Percentiles rank a stretch among this genome's conserved stretches.
Evolutionary conservation across 2,329 filamentous ascomycete species (phyloP).

Genomic region (Hypoxylon sp.): DNA sequence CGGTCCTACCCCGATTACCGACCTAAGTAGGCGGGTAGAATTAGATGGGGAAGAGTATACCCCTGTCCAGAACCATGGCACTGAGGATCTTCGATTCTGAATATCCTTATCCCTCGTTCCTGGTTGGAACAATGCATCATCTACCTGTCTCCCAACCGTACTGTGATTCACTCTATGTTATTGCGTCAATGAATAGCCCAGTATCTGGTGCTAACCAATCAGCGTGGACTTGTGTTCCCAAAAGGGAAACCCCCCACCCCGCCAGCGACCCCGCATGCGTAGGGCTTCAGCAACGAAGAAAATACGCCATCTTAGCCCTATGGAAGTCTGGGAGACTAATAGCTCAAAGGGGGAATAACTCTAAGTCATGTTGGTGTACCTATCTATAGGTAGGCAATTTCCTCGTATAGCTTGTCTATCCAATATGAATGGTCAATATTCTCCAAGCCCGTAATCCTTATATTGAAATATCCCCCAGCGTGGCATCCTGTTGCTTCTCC

Average conservation of each 20-base stretch:
- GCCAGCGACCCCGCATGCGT: neutral
- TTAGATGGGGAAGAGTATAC: too few relatives aligned
- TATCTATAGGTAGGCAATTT: neutral
- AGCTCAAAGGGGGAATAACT: too few relatives aligned
- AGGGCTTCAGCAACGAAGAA: neutral
- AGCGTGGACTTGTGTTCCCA: slow-evolving; percentile 13
- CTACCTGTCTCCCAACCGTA: neutral
- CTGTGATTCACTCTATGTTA: neutral
- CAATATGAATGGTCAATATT: neutral
- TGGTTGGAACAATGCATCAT: neutral
- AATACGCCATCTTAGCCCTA: neutral
- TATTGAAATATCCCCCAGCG: neutral
- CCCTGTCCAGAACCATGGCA: neutral
- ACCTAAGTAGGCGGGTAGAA: too few relatives aligned
- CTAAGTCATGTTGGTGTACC: too few relatives aligned
- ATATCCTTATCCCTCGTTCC: too few relatives aligned
- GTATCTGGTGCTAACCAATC: slow-evolving; percentile 11
- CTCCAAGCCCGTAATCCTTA: neutral
- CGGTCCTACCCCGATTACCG: too few relatives aligned
- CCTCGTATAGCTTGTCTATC: neutral
- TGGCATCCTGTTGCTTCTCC: too few relatives aligned
- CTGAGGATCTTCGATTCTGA: too few relatives aligned
- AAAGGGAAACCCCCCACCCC: slow-evolving; percentile 23
- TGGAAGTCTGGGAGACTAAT: too few relatives aligned
- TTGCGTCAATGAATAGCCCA: neutral